Percentiles rank a stretch among this genome's conserved stretches.
These are phyloP conservation scores for Posidonia australis DNA, from an alignment of 106 monocot species.

Conservation along the genomic window DNA sequence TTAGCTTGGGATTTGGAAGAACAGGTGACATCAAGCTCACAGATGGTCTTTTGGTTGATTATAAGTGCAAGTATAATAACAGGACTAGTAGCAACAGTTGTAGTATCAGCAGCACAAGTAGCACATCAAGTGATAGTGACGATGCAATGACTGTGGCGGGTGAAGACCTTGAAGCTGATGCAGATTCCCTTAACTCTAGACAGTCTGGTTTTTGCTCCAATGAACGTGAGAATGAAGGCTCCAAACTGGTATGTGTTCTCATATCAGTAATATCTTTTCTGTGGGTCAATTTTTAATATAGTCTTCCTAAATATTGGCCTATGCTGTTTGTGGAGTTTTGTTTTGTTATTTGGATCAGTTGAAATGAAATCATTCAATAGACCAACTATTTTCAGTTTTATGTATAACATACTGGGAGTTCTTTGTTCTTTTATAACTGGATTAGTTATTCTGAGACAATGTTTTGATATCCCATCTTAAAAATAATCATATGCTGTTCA, in stretches of 20 bases:
- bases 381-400: too few relatives aligned
- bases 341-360: neutral
- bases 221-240: constrained; percentile 44
- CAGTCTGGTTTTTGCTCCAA: constrained; percentile 54
- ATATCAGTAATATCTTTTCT: neutral
- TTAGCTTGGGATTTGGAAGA: constrained; percentile 33
- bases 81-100: constrained; percentile 63
- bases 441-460: too few relatives aligned
- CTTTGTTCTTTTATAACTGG: too few relatives aligned
- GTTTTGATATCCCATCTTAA: too few relatives aligned
- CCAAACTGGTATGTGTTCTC: constrained; percentile 38
- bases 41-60: constrained; percentile 34
- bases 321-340: too few relatives aligned
- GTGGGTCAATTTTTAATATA: neutral
- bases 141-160: constrained; percentile 18
- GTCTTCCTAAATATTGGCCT: neutral
- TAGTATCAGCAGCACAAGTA: constrained; percentile 86
- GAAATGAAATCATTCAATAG: neutral
- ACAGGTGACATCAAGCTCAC: constrained; percentile 21
- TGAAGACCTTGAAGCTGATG: constrained; percentile 81
- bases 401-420: too few relatives aligned
- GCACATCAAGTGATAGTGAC: constrained; percentile 70
- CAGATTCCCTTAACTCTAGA: constrained; percentile 61
- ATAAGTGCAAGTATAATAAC: constrained; percentile 29
- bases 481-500: too few relatives aligned